Base-by-base conservation (phyloP, 2,329 filamentous ascomycete genomes). In the Fusarium sororula region DNA sequence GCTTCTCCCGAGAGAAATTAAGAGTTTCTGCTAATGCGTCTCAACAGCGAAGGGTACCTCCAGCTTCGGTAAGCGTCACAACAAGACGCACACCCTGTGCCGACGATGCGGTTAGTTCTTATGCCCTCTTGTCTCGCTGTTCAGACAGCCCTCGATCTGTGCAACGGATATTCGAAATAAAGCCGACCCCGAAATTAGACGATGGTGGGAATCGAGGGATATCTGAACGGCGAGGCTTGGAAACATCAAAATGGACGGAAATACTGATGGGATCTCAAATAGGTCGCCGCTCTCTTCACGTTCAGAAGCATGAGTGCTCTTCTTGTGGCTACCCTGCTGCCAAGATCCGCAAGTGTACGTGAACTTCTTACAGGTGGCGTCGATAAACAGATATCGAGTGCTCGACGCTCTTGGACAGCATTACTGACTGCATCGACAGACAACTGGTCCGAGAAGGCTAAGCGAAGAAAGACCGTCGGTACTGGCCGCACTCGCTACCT, bases 361-460 rank as follows among this genome's bases (percentile, higher is more conserved):
- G 67, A 71, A 60, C 28, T 66, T 15, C 38, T 54, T 24, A 50
- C 42, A 60, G 28, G 41, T 44, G 41, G 47, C 42, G 50, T 64
- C 55, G 73, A 65, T 58, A 58, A 57, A 63, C 20, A 59, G 62
- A 68, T 53, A 42, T 54, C 68, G 61, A 73, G n/a, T 45, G 48
- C 35, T 42, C 55, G 61, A 58, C 38, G 44, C 37, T 55, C 26
- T 41, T 55, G 30, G 39, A 61, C 38, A 41, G 51, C n/a, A 60
- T 72, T 71, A 70, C 75, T 77, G 58, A 77, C 44, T 60, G 54
- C 22, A 32, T 44, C 28, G 57, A 84, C 84, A 98, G 96, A 92
- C 93, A 98, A 99, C 94, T 99, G 96, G 96, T 91, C 94, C 87
- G 96, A 98, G 92, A 99, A 99, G 94, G 96, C 95, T 82, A 98